A percentile compares a stretch with the other conserved stretches of the same genome.
phyloP scores from a whole-genome alignment of 192 early-diverging fungal species.

The Coemansia sp. region DNA sequence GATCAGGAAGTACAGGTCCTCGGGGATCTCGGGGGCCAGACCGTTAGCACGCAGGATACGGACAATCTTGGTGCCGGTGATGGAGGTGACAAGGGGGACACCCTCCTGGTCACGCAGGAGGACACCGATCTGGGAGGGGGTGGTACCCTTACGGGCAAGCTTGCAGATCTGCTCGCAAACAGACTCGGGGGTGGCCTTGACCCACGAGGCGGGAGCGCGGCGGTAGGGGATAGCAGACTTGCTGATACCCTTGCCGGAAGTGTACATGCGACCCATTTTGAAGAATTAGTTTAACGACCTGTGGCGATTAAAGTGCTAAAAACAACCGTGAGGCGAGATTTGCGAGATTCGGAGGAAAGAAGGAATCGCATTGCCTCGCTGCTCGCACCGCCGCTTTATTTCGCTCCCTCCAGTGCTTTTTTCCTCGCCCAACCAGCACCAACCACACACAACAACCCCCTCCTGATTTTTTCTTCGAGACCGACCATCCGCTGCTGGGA shows the following conservation, averaged over 20 bases:
- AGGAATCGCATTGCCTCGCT: neutral
- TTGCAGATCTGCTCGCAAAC: conserved; percentile 98
- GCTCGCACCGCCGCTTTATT: neutral
- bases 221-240: conserved; percentile 67
- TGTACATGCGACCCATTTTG: conserved; percentile 94
- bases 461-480: neutral
- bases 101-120: conserved; percentile 96
- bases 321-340: conserved; percentile 8
- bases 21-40: conserved; percentile 91
- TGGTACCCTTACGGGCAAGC: conserved; percentile 98
- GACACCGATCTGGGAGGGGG: conserved; percentile 98
- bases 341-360: conserved; percentile 10
- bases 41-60: conserved; percentile 98
- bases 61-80: conserved; percentile 99
- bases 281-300: conserved; percentile 6
- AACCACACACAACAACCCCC: neutral
- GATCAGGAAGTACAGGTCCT: conserved; percentile 99
- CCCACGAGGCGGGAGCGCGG: conserved; percentile 94
- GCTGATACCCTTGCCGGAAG: conserved; percentile 96
- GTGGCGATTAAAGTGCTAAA: conserved; percentile 1
- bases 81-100: conserved; percentile 91
- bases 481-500: neutral
- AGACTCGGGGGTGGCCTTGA: conserved; percentile 96
- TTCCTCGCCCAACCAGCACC: neutral
- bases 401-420: neutral